Evolutionary conservation across 345 rosid species (phyloP).

Genomic region (Streptanthus diversifolius): DNA sequence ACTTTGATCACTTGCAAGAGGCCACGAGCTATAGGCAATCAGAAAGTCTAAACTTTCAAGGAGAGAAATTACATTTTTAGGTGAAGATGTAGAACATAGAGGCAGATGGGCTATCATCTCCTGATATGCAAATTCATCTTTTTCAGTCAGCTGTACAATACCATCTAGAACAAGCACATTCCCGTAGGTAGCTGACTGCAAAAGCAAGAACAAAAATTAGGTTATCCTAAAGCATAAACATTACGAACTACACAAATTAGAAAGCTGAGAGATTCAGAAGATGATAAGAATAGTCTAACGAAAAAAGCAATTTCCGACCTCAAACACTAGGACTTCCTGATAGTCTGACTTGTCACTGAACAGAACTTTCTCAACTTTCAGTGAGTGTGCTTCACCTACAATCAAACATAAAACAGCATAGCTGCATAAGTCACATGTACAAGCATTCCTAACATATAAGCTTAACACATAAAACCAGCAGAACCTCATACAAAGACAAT

Average conservation of each 20-base stretch:
- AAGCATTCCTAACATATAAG: not conserved
- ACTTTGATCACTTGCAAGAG: not conserved
- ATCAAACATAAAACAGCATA: not conserved
- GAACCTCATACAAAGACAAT: not conserved
- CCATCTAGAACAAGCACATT: conserved; percentile 99
- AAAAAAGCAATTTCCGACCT: conserved; percentile 42
- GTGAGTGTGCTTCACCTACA: conserved; percentile 92
- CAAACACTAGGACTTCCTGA: conserved; percentile 89
- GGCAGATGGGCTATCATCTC: conserved; percentile 99
- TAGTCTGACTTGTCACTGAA: conserved; percentile 75
- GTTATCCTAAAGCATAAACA: not conserved
- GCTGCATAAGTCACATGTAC: conserved; percentile 1
- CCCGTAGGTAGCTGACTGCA: conserved; percentile 84
- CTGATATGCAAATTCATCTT: conserved; percentile 96
- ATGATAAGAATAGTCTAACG: not conserved
- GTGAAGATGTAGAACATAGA: conserved; percentile 79
- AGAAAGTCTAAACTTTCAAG: not conserved
- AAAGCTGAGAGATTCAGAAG: not conserved
- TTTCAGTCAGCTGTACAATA: conserved; percentile 89
- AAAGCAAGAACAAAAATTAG: conserved; percentile 12
- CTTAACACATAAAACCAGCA: not conserved
- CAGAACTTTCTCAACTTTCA: conserved; percentile 71
- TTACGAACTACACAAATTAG: not conserved
- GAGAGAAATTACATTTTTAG: conserved; percentile 57
- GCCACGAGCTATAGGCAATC: not conserved